Evolutionary conservation across 495 filamentous ascomycete genomes (phyloP), one percentile per base, ranked within the genome.

Genomic region (Bacidia gigantensis): DNA sequence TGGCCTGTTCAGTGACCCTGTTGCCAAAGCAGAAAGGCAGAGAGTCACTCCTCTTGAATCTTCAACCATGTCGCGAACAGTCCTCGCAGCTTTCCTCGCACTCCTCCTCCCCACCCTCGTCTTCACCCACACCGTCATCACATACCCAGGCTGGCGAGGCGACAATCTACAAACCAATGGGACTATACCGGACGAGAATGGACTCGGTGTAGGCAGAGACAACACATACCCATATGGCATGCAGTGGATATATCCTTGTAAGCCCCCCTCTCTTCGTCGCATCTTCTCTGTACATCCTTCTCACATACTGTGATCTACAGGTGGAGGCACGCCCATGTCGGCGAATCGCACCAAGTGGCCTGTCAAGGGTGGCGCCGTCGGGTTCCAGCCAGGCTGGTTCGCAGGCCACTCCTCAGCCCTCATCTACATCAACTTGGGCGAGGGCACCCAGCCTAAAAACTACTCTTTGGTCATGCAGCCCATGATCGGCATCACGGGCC

Each of bases 211-310:
- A 0, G 73, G 72, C n/a, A 65, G 61, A 52, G 56, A 62, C 45
- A 58, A 65, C 60, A 62, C 67, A 3, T 93, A 77, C 62, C 89
- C 89, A 2, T 95, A 86, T 60, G 92, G 93, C 68, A 90, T 95
- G 87, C 85, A 95, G 70, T 97, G 92, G 90, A 81, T 83, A 66
- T 99, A 96, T 74, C 92, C 93, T 68, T 99, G 92, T 98, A 71
- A 73, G 86, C 71, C 48, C 14, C 26, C 35, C 50, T 23, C 51
- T 29, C 1, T 14, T 9, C 12, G 7, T 7, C 20, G 41, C 9
- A 21, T 22, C 12, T 25, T 35, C 18, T 22, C 50, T 44, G 49
- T 47, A 29, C 41, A 18, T 21, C 49, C 24, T 3, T 7, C 32
- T 42, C n/a, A 26, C 24, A n/a, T 20, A 21, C 24, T 52, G 26